Evolutionary conservation across 1,284 basidiomycete species (phyloP), one percentile per base, ranked within the genome.

Genomic region (Rhodotorula sp.): DNA sequence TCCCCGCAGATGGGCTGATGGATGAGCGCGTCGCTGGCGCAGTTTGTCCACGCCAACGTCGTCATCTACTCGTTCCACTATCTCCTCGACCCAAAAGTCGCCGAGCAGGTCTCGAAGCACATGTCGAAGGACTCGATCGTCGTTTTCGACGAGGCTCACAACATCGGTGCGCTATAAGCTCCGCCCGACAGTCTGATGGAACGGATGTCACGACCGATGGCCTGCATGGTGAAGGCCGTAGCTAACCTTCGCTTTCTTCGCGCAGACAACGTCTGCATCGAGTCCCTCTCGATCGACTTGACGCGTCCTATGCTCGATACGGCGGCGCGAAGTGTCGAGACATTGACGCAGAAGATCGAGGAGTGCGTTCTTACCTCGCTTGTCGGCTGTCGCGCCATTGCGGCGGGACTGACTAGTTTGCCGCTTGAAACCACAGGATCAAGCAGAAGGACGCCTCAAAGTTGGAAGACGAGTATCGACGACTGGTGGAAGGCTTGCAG

Each of bases 21-120:
- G 9, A 11, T 32, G 1, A 22, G 20, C 8, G 39, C 19, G n/a
- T 44, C 13, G 11, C n/a, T 36, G 9, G 5, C 17, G 54, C 76
- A 96, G 94, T 89, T 99, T 86, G 89, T 93, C 0, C 96, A 94
- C 79, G 91, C 92, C 66, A 92, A 97, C 80, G 86, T 99, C 73
- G 88, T 99, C 80, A 98, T 99, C 81, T 99, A 98, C 81, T 98
- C 95, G 46, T 99, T 99, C 82, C 96, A 99, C 81, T 99, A 99
- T 80, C 85, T 99, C 32, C 86, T 99, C 55, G 96, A 99, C 82
- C 96, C 96, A 0, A 99, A 99, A 82, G 94, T 99, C 52, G 96
- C 96, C 0, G 95, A 99, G 77, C 94, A 98, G 82, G 96, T 99
- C 20, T 98, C 94, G 10, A 94, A 93, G 78, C 95, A 99, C 79